A percentile compares a stretch with the other conserved stretches of the same genome.
phyloP scores from a whole-genome alignment of 306 rosid genomes.

The Vachellia collinsii region DNA sequence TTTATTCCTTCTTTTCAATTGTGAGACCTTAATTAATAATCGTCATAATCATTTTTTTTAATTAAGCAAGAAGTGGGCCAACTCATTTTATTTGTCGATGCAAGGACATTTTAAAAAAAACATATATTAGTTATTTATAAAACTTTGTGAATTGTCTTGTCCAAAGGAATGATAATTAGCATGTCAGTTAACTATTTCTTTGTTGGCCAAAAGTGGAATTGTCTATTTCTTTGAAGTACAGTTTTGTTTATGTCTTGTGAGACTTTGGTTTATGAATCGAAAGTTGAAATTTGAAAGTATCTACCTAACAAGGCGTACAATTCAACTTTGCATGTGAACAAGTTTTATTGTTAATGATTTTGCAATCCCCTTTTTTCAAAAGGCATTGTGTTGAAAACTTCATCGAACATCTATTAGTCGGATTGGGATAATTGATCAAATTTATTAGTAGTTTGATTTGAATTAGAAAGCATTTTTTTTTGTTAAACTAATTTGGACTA shows the following conservation, averaged over 20 bases:
- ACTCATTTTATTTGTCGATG: neutral
- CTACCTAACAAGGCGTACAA: conserved; percentile 13
- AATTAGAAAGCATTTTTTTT: too few relatives aligned
- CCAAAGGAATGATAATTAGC: neutral
- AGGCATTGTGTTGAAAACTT: neutral
- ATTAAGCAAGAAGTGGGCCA: neutral
- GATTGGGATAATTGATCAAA: too few relatives aligned
- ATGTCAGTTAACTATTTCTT: neutral
- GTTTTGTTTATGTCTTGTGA: neutral
- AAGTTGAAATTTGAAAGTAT: neutral
- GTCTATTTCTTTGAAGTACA: neutral
- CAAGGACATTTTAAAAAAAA: neutral
- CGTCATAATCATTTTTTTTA: neutral
- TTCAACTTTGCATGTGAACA: neutral
- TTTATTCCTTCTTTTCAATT: too few relatives aligned
- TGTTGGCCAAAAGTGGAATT: neutral
- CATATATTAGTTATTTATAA: too few relatives aligned
- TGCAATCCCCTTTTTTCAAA: conserved; percentile 1
- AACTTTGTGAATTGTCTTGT: too few relatives aligned
- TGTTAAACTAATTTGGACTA: too few relatives aligned
- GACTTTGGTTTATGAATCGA: conserved; percentile 14
- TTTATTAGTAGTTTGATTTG: too few relatives aligned
- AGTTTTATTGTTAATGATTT: neutral
- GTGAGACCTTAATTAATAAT: too few relatives aligned
- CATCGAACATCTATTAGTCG: too few relatives aligned